phyloP scores from a whole-genome alignment of 208 protist species.

The Leishmania arabica region DNA sequence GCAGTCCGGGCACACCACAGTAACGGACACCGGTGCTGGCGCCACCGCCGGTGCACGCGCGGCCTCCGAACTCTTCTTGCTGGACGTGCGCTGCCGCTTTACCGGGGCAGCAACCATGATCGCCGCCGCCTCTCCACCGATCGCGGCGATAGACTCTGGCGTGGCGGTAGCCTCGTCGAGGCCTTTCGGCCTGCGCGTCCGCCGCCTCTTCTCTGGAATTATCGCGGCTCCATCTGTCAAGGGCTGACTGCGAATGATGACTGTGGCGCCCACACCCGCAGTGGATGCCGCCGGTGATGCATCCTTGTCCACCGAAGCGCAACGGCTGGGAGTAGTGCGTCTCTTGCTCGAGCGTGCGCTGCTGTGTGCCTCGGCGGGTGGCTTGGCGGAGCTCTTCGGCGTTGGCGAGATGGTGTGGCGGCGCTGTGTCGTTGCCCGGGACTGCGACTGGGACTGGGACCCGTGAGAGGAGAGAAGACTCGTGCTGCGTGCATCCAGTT shows the following conservation, averaged over 20 bases:
- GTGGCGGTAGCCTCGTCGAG: neutral
- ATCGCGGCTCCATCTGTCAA: neutral
- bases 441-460: neutral
- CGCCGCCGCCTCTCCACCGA: neutral
- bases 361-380: neutral
- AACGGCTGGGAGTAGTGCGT: neutral
- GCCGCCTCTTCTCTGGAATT: slow-evolving; percentile 2
- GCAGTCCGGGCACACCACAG: slow-evolving; percentile 51
- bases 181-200: slow-evolving; percentile 1
- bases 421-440: slow-evolving; percentile 2
- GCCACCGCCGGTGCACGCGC: neutral
- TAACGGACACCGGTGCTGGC: neutral
- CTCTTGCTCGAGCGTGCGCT: neutral
- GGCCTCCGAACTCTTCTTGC: neutral
- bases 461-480: slow-evolving; percentile 7
- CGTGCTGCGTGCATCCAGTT: neutral
- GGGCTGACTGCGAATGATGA: neutral
- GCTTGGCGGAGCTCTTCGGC: neutral
- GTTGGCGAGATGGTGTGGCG: slow-evolving; percentile 1
- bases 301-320: slow-evolving; percentile 8
- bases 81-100: slow-evolving; percentile 15
- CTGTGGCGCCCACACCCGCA: neutral
- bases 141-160: neutral
- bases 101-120: neutral
- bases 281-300: neutral